Percentiles rank a stretch among this genome's conserved stretches.
These are phyloP conservation scores for Cryomyces minteri DNA, from an alignment of 495 filamentous ascomycete genomes.

Conservation along the genomic window DNA sequence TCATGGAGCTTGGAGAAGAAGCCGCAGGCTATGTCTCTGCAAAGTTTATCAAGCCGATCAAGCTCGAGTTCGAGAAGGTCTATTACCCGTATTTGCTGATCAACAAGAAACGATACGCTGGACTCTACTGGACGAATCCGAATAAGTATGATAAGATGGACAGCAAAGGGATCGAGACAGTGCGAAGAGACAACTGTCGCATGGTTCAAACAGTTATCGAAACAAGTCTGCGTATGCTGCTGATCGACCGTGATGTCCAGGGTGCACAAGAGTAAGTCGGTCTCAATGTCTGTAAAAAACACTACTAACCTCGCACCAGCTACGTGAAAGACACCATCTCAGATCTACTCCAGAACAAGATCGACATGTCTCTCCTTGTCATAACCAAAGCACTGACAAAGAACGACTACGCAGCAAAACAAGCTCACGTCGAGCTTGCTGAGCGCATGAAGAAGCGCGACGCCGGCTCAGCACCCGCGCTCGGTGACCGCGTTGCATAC, in stretches of 20 bases:
- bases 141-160: constrained; percentile 99
- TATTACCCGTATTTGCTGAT: constrained; percentile 97
- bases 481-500: constrained; percentile 95
- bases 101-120: constrained; percentile 99
- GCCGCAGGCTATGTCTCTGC: constrained; percentile 71
- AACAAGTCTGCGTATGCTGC: constrained; percentile 83
- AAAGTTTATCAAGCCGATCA: constrained; percentile 92
- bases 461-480: constrained; percentile 77
- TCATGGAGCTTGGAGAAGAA: constrained; percentile 90
- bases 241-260: constrained; percentile 79
- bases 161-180: constrained; percentile 97
- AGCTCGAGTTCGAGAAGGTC: constrained; percentile 98
- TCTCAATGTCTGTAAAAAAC: neutral
- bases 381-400: constrained; percentile 96
- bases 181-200: constrained; percentile 88
- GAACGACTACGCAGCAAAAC: constrained; percentile 62
- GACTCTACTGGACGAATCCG: constrained; percentile 87
- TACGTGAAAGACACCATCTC: constrained; percentile 95
- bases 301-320: constrained; percentile 25
- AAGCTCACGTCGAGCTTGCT: constrained; percentile 88
- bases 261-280: constrained; percentile 76
- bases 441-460: constrained; percentile 93
- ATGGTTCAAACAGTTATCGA: constrained; percentile 95
- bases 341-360: constrained; percentile 86
- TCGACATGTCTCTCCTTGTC: constrained; percentile 98